phyloP scores from a whole-genome alignment of 208 protist genomes.

The Trypanosoma scelopori region DNA sequence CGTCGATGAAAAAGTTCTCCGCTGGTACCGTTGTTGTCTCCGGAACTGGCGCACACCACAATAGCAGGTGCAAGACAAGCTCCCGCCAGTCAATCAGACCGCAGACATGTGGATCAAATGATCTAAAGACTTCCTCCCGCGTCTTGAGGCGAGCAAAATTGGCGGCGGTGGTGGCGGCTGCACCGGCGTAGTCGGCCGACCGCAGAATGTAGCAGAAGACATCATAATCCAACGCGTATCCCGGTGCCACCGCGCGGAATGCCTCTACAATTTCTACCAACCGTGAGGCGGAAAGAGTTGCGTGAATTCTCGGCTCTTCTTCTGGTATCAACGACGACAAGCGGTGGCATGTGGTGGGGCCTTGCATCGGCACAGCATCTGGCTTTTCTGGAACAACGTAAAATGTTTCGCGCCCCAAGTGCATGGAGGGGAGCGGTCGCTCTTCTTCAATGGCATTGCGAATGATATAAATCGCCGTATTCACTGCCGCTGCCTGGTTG shows the following conservation, averaged over 20 bases:
- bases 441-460: conserved; percentile 81
- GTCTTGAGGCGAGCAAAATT: conserved; percentile 27
- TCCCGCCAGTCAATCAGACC: conserved; percentile 87
- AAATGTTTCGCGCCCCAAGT: conserved; percentile 87
- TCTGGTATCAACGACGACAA: not conserved
- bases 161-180: conserved; percentile 10
- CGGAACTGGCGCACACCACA: conserved; percentile 65
- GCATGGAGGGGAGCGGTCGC: conserved; percentile 45
- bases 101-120: conserved; percentile 56
- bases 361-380: not conserved
- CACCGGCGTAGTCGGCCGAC: conserved; percentile 61
- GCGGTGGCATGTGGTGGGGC: not conserved
- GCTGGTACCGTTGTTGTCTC: not conserved
- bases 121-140: conserved; percentile 51
- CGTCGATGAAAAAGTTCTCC: conserved; percentile 39
- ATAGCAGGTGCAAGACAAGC: conserved; percentile 78
- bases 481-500: conserved; percentile 62
- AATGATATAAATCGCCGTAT: conserved; percentile 82
- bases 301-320: conserved; percentile 54
- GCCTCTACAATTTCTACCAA: conserved; percentile 56
- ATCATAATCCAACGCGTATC: conserved; percentile 56
- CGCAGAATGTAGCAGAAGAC: conserved; percentile 67
- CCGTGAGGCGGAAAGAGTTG: conserved; percentile 50
- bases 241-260: conserved; percentile 72
- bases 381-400: conserved; percentile 23